Conservation (phyloP, 495 filamentous ascomycete genomes). For the Penicillium ucsense region DNA sequence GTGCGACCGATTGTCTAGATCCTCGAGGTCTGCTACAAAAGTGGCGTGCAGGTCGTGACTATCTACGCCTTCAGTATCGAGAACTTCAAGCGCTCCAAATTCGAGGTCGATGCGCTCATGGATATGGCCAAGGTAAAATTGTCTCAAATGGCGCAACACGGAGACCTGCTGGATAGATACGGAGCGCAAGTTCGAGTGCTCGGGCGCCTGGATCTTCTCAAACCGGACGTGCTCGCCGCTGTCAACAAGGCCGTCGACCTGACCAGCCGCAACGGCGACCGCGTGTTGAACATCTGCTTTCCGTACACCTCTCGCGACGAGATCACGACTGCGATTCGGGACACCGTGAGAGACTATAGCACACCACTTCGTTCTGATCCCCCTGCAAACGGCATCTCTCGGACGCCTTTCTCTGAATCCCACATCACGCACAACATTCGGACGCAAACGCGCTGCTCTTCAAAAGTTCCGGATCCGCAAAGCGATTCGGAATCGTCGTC, state of each 20-base stretch:
- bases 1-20: slow-evolving; percentile 42
- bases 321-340: slow-evolving; percentile 82
- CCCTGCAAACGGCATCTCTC: slow-evolving; percentile 24
- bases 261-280: slow-evolving; percentile 72
- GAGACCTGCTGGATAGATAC: slow-evolving; percentile 85
- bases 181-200: slow-evolving; percentile 78
- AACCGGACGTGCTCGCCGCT: slow-evolving; percentile 77
- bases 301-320: slow-evolving; percentile 95
- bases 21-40: slow-evolving; percentile 95
- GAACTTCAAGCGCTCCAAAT: slow-evolving; percentile 97
- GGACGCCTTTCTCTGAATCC: slow-evolving; percentile 71
- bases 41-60: slow-evolving; percentile 85
- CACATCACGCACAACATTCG: slow-evolving; percentile 80
- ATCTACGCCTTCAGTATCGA: slow-evolving; percentile 98
- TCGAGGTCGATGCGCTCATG: slow-evolving; percentile 96
- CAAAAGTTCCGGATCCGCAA: slow-evolving; percentile 25
- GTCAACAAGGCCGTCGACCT: slow-evolving; percentile 73
- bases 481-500: slow-evolving; percentile 31
- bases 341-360: slow-evolving; percentile 76
- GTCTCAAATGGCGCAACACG: slow-evolving; percentile 81
- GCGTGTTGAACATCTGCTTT: slow-evolving; percentile 91
- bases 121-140: slow-evolving; percentile 95
- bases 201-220: slow-evolving; percentile 69
- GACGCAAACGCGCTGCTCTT: slow-evolving; percentile 36
- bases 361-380: slow-evolving; percentile 43